These are phyloP conservation scores for Piper betle DNA, from an alignment of 164 flowering plant species.

Conservation along the genomic window DNA sequence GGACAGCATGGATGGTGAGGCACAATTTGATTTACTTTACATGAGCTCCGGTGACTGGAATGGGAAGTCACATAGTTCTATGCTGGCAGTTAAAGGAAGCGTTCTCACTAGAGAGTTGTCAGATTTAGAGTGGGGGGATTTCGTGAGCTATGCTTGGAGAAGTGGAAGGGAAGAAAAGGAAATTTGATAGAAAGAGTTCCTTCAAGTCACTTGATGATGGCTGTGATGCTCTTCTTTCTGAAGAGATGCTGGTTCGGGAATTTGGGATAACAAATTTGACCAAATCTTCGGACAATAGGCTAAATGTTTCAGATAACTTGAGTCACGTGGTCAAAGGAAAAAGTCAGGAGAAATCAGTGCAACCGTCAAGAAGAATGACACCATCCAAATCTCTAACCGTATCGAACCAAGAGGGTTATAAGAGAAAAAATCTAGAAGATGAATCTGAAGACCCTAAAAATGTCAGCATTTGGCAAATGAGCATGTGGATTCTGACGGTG, in stretches of 20 bases:
- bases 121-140: constrained; percentile 93
- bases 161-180: not conserved
- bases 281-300: constrained; percentile 32
- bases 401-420: constrained; percentile 23
- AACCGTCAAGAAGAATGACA: constrained; percentile 34
- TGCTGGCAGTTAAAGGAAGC: constrained; percentile 18
- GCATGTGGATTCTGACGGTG: constrained; percentile 27
- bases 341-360: constrained; percentile 19
- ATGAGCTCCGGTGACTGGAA: constrained; percentile 33
- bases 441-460: constrained; percentile 31
- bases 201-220: constrained; percentile 32
- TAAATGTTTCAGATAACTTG: constrained; percentile 28
- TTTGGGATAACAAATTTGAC: constrained; percentile 60
- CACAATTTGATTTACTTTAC: constrained; percentile 21
- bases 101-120: constrained; percentile 67
- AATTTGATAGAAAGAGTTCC: constrained; percentile 52
- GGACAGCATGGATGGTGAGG: constrained; percentile 30
- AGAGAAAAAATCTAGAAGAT: constrained; percentile 35
- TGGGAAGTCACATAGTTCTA: constrained; percentile 28
- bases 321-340: constrained; percentile 33
- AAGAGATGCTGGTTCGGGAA: constrained; percentile 34
- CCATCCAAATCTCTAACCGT: constrained; percentile 21
- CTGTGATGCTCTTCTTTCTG: not conserved
- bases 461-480: constrained; percentile 20
- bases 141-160: constrained; percentile 42